phyloP scores from a whole-genome alignment of 805 yeast genomes.

The Wickerhamomyces pijperi region DNA sequence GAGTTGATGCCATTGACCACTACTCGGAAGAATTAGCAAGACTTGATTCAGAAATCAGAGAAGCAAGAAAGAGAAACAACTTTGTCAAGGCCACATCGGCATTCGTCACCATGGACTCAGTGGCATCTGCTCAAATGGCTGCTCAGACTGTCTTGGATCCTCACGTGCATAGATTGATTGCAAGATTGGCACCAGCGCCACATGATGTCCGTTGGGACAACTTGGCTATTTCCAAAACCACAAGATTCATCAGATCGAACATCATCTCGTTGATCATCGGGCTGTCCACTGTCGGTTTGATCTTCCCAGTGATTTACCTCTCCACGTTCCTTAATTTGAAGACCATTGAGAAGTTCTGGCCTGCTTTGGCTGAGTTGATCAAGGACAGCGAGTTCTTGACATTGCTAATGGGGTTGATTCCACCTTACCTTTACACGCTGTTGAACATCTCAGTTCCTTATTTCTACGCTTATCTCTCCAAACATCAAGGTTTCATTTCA shows the following conservation, averaged over 20 bases:
- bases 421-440: slow-evolving; percentile 82
- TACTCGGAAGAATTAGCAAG: slow-evolving; percentile 54
- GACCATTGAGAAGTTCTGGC: slow-evolving; percentile 75
- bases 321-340: slow-evolving; percentile 75
- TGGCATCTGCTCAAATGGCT: slow-evolving; percentile 91
- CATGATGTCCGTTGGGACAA: slow-evolving; percentile 92
- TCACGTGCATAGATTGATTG: slow-evolving; percentile 69
- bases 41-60: slow-evolving; percentile 56
- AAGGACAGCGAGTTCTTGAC: slow-evolving; percentile 55
- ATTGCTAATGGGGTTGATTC: slow-evolving; percentile 77
- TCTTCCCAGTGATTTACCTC: slow-evolving; percentile 75
- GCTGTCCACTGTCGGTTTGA: slow-evolving; percentile 54
- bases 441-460: slow-evolving; percentile 79
- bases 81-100: slow-evolving; percentile 74
- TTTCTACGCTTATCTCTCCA: slow-evolving; percentile 70
- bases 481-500: slow-evolving; percentile 80
- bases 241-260: slow-evolving; percentile 47
- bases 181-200: slow-evolving; percentile 89
- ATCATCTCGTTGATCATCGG: slow-evolving; percentile 28
- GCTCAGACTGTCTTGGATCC: slow-evolving; percentile 95
- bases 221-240: slow-evolving; percentile 62
- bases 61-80: slow-evolving; percentile 35
- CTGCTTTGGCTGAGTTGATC: slow-evolving; percentile 62
- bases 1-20: slow-evolving; percentile 73
- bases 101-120: slow-evolving; percentile 89